Base-by-base conservation (phyloP, 2,329 filamentous ascomycete species). In the Cladosporium phlei region DNA sequence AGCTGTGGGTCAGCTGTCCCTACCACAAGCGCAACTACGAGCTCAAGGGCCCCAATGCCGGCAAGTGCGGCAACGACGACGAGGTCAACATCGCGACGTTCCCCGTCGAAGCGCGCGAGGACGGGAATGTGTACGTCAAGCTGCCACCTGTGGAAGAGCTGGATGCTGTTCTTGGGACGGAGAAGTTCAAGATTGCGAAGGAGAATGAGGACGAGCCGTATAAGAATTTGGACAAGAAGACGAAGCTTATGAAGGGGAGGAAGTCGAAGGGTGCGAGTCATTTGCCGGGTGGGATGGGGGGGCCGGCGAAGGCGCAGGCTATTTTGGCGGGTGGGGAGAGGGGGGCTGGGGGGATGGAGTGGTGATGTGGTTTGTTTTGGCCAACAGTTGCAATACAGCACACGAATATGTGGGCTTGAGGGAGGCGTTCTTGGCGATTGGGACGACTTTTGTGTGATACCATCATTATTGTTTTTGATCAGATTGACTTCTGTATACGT, bases 11-110 rank as follows among this genome's bases (percentile, higher is more conserved):
- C 14, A 88, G 83, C 1, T 95, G 88, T 61, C 89, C 89, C 0
- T 82, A 85, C 66, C 89, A 95, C 72, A 95, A 95, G 72, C 82
- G 88, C 55, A 95, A 95, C 69, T 95, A 85, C 65, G 81, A 88
- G 61, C 79, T 95, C 33, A 75, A 74, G 29, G 82, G 82, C 32
- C 71, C 75, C 22, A 70, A 80, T 40, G 76, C 79, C 0, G 88
- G 88, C 2, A 74, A 77, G 14, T 94, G 89, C 68, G 79, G 76
- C 43, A 91, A 84, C 61, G 88, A 95, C 64, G 74, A 77, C 25
- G 74, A 74, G 16, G 75, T 93, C 53, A 88, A 83, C 55, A 90
- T 95, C 58, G 88, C 88, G 3, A 90, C 85, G 0, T 95, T 95
- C 65, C 77, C 78, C 0, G 81, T 80, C 4, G 86, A 95, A 65